Conservation (phyloP, 192 early-diverging fungal genomes). For the Backusella westeae region DNA sequence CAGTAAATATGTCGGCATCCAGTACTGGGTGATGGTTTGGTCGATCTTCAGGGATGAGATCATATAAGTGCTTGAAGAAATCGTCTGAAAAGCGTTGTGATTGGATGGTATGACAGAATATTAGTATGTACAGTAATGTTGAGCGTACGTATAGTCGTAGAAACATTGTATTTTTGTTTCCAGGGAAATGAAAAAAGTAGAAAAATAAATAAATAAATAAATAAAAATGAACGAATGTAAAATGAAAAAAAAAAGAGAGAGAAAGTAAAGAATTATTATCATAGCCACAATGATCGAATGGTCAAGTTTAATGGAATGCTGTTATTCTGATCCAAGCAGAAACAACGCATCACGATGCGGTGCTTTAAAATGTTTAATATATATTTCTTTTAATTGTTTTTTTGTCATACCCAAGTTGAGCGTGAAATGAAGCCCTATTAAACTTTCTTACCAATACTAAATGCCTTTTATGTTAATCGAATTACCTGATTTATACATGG, state of each 20-base stretch:
- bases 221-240: neutral
- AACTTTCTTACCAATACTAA: conserved; percentile 4
- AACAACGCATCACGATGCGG: neutral
- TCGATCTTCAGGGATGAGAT: neutral
- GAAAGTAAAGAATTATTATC: neutral
- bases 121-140: neutral
- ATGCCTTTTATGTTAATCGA: conserved; percentile 2
- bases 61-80: neutral
- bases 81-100: neutral
- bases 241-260: neutral
- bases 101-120: neutral
- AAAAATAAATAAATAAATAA: neutral
- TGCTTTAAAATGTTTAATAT: neutral
- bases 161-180: neutral
- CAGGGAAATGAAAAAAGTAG: neutral
- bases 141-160: neutral
- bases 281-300: neutral
- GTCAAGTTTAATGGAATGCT: neutral
- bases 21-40: neutral
- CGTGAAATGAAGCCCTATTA: neutral
- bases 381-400: neutral
- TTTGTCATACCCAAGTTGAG: neutral
- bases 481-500: neutral
- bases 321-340: neutral
- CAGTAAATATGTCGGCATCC: neutral